Base-by-base conservation (phyloP, 495 filamentous ascomycete genomes). In the Xylaria bambusicola region DNA sequence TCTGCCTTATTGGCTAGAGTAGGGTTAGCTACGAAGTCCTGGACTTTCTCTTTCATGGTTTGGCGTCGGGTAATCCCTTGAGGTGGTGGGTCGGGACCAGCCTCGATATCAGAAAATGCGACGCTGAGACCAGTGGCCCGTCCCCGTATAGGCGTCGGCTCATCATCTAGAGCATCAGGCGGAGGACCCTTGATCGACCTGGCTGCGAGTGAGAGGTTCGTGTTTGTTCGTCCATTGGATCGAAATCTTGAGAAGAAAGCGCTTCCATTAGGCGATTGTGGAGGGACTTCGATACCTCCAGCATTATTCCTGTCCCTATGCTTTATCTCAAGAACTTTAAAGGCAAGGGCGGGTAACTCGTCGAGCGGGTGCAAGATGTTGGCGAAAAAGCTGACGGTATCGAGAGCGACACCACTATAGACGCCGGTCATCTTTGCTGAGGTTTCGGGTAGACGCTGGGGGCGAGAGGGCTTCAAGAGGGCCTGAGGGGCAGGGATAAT, bases 401-500 rank as follows among this genome's bases (percentile, higher is more conserved):
- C 75, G 36, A 83, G 73, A 17, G 78, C 62, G 2, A 73, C 77
- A 33, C 85, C 84, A 51, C 77, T 80, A 64, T 83, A 73, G n/a
- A 88, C 81, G 20, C 84, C 83, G 0, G 79, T 73, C 65, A 85
- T 79, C 33, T 74, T 77, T 51, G 82, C 81, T 8, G 74, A 75
- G 18, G 76, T 73, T 50, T 82, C 73, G 60, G 81, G 79, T 35
- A 87, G 73, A 44, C 84, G 81, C 58, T 73, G 71, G 3, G 84
- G 86, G 1, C 86, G 81, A 3, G 76, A 68, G 8, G 84, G 77
- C 44, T 82, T 78, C 35, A 88, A 69, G 24, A 88, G 76, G 29
- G 83, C 82, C 69, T 88, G 86, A 17, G 86, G 86, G 3, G 86
- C 86, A 24, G 86, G 86, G 27, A 88, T 77, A 42, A 89, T 81